Base-by-base conservation (phyloP, 345 rosid species). In the Melaleuca alternifolia region DNA sequence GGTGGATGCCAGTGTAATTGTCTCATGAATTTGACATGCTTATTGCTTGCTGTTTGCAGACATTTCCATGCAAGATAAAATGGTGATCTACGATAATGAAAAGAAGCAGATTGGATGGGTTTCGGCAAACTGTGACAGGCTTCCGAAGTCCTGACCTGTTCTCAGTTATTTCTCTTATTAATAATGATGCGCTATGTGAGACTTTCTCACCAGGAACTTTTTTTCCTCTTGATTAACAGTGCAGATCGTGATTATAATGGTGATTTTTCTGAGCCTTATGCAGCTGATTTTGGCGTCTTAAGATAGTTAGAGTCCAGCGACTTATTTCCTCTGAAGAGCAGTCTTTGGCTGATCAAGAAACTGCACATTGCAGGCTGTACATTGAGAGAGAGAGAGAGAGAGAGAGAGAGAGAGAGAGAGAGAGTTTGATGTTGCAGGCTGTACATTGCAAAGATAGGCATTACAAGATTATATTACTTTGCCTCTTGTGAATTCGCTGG, bases 21-120 rank as follows among this genome's bases (percentile, higher is more conserved):
- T 12, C 24, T 61, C 14, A 9, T 12, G 41, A n/a, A 16, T 52
- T 83, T 83, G 85, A 52, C 56, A n/a, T 50, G 57, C 85, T 83
- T 8, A 18, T 18, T 52, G 61, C 48, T 83, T 53, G 61, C 46
- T 56, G 48, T 41, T 77, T 28, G 83, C 85, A 88, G 89, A 88
- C 83, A 85, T 88, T 85, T 50, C 87, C 8, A 51, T 97, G 92
- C 96, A 91, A 90, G 96, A 92, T 52, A 90, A 92, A 86, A 87
- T 94, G 93, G 92, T 97, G 84, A 84, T 95, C 57, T 97, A 95
- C 65, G 98, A 97, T 93, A 94, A 94, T 28, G 98, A 94, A 90
- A 92, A 90, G 90, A 90, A 91, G 88, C 95, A 83, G 88, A 92
- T 96, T 13, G 97, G 98, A 88, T 96, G 98, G 99, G 82, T 46